These are phyloP conservation scores for Microbotryum intermedium DNA, from an alignment of 1,284 basidiomycete species.

Conservation along the genomic window DNA sequence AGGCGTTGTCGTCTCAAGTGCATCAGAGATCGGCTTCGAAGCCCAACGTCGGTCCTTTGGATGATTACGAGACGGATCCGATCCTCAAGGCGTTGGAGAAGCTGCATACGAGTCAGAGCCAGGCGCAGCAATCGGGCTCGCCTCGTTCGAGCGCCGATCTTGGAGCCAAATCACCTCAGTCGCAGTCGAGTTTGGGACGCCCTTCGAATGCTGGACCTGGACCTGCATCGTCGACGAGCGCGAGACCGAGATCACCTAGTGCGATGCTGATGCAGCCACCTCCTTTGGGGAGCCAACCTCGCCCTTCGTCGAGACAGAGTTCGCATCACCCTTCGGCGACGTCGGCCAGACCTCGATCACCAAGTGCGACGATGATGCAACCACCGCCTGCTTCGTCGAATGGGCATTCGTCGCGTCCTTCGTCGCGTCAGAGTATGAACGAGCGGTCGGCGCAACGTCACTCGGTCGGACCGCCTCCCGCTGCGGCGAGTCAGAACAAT, in stretches of 20 bases:
- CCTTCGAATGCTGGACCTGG: too few species aligned
- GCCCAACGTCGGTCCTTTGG: too few species aligned
- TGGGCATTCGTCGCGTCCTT: not conserved
- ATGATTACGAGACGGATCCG: too few species aligned
- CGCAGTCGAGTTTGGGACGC: too few species aligned
- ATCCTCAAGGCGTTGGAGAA: too few species aligned
- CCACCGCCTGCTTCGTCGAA: conserved; percentile 3
- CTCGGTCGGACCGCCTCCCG: not conserved
- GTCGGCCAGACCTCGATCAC: conserved; percentile 1
- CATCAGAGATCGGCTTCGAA: too few species aligned
- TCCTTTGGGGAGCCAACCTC: conserved; percentile 10
- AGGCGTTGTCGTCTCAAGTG: not conserved
- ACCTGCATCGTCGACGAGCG: too few species aligned
- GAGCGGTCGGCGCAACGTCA: conserved; percentile 19
- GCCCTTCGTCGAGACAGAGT: not conserved
- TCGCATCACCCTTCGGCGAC: not conserved
- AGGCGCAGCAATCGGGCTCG: too few species aligned
- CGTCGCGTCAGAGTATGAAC: not conserved
- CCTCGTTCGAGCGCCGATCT: too few species aligned
- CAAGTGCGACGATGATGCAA: not conserved
- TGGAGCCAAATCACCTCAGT: too few species aligned
- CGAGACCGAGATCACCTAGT: too few species aligned
- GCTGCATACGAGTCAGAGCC: too few species aligned
- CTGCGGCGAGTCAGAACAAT: not conserved
- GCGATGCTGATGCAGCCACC: not conserved